A percentile compares a stretch with the other conserved stretches of the same genome.
phyloP scores from a whole-genome alignment of 2,329 filamentous ascomycete species.

The Fusarium beomiforme region DNA sequence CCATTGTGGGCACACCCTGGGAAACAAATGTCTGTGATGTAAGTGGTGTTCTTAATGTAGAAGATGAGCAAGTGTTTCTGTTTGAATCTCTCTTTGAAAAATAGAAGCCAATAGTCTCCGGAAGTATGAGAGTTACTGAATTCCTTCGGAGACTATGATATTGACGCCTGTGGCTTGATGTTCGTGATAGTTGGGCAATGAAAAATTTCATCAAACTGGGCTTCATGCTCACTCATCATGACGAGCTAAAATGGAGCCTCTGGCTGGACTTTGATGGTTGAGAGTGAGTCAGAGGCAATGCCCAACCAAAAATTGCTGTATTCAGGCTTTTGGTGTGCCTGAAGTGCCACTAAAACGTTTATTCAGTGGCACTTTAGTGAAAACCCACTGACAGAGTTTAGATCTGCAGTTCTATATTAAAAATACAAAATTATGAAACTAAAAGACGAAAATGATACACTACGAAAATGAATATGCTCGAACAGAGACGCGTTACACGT shows the following conservation, averaged over 20 bases:
- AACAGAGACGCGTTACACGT: background rate
- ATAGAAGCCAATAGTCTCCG: background rate
- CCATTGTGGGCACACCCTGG: constrained; percentile 44
- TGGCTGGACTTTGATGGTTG: constrained; percentile 32
- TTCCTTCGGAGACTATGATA: constrained; percentile 6
- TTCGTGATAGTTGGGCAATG: constrained; percentile 37
- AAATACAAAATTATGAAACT: too few species aligned
- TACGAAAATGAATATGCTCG: background rate
- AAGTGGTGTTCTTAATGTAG: constrained; percentile 37
- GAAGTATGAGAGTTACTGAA: background rate
- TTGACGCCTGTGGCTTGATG: constrained; percentile 14
- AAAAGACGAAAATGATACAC: too few species aligned
- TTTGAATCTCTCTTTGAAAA: constrained; percentile 6
- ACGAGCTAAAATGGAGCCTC: constrained; percentile 36
- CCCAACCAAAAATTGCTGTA: constrained; percentile 19
- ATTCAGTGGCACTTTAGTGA: constrained; percentile 17
- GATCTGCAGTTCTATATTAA: background rate
- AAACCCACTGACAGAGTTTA: background rate
- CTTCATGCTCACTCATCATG: constrained; percentile 43
- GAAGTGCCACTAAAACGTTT: constrained; percentile 21
- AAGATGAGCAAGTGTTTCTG: background rate
- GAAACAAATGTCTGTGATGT: constrained; percentile 36
- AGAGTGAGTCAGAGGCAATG: constrained; percentile 36
- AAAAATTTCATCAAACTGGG: constrained; percentile 42
- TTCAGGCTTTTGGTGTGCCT: constrained; percentile 21